Percentiles rank a stretch among this genome's conserved stretches.
phyloP scores from a whole-genome alignment of 352 stramenopile species.

The Globisporangium radiosum region DNA sequence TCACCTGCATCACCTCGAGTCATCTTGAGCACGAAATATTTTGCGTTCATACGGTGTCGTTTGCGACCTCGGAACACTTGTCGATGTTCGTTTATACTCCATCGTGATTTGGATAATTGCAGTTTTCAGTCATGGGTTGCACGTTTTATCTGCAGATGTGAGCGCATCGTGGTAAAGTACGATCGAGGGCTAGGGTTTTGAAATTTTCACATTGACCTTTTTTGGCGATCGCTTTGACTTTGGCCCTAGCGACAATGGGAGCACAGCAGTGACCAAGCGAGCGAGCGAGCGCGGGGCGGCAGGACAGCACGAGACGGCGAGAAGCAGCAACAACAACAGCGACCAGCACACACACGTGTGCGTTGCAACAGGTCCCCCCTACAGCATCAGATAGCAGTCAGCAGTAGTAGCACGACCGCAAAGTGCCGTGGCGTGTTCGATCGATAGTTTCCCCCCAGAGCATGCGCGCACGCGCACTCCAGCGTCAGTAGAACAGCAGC shows the following conservation, averaged over 20 bases:
- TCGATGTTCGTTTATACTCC: too few relatives aligned
- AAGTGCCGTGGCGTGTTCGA: background rate
- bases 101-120: too few relatives aligned
- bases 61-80: too few relatives aligned
- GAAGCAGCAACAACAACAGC: background rate
- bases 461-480: slow-evolving; percentile 3
- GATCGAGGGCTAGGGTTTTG: slow-evolving; percentile 40
- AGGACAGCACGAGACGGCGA: too few relatives aligned
- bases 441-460: background rate
- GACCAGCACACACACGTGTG: background rate
- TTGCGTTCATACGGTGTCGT: too few relatives aligned
- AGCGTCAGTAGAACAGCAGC: background rate
- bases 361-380: too few relatives aligned
- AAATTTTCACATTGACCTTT: slow-evolving; percentile 54
- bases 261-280: background rate
- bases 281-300: background rate
- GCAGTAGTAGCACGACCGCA: background rate
- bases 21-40: too few relatives aligned
- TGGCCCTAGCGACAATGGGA: background rate
- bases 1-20: too few relatives aligned
- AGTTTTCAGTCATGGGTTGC: too few relatives aligned
- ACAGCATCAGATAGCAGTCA: too few relatives aligned
- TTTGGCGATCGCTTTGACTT: slow-evolving; percentile 1
- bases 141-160: too few relatives aligned
- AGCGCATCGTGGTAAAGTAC: too few relatives aligned